These are phyloP conservation scores for Dictyostelium brefeldianum DNA, from an alignment of 78 protist genomes.

Conservation along the genomic window DNA sequence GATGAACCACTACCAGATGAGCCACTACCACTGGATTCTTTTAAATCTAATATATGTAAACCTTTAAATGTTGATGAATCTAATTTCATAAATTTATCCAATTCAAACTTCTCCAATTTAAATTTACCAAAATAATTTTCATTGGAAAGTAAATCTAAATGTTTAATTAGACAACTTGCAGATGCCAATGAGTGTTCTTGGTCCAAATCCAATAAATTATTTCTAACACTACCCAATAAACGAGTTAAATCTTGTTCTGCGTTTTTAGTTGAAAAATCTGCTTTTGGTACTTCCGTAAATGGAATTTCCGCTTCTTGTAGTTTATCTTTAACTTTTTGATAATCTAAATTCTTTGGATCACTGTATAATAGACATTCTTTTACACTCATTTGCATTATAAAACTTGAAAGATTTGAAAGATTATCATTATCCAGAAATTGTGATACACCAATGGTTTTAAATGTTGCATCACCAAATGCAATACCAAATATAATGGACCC, in stretches of 20 bases:
- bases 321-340: slow-evolving; percentile 31
- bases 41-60: slow-evolving; percentile 70
- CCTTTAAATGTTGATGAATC: slow-evolving; percentile 93
- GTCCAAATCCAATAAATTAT: slow-evolving; percentile 41
- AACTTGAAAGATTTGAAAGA: slow-evolving; percentile 38
- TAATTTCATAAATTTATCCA: slow-evolving; percentile 88
- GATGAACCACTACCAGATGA: not conserved
- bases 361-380: slow-evolving; percentile 45
- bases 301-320: slow-evolving; percentile 43
- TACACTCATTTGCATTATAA: slow-evolving; percentile 54
- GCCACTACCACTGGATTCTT: not conserved
- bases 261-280: slow-evolving; percentile 48
- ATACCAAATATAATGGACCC: slow-evolving; percentile 42
- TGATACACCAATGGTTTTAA: slow-evolving; percentile 45
- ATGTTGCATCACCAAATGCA: slow-evolving; percentile 70
- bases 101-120: slow-evolving; percentile 51
- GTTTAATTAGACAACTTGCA: slow-evolving; percentile 69
- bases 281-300: slow-evolving; percentile 35
- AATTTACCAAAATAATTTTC: slow-evolving; percentile 57
- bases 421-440: slow-evolving; percentile 53
- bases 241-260: slow-evolving; percentile 73
- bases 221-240: slow-evolving; percentile 46
- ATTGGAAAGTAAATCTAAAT: slow-evolving; percentile 78
- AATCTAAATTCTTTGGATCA: slow-evolving; percentile 42
- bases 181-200: slow-evolving; percentile 70